These are phyloP conservation scores for Venturia carpophila DNA, from an alignment of 2,329 filamentous ascomycete species.

Conservation along the genomic window DNA sequence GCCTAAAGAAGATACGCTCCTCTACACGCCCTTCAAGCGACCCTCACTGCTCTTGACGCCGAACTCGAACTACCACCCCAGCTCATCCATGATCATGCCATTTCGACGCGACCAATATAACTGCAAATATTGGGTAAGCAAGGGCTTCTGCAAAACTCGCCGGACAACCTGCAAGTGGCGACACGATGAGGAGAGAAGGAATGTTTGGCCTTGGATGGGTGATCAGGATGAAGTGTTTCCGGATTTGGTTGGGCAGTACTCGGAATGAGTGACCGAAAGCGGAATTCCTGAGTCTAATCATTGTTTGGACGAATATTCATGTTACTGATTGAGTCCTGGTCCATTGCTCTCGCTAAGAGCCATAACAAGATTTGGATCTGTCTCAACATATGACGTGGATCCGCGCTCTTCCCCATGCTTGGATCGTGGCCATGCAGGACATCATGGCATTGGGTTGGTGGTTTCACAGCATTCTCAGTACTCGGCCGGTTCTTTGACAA, in stretches of 20 bases:
- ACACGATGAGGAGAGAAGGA: conserved; percentile 8
- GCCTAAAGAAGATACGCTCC: not conserved
- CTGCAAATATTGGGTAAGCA: conserved; percentile 4
- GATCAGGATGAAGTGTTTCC: conserved; percentile 9
- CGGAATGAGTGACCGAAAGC: not conserved
- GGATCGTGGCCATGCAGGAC: not conserved
- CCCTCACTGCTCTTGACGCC: not conserved
- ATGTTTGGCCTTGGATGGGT: conserved; percentile 5
- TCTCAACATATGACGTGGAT: not conserved
- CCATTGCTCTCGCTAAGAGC: too few relatives aligned
- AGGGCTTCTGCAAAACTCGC: not conserved
- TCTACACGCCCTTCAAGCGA: not conserved
- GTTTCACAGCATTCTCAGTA: not conserved
- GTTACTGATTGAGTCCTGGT: not conserved
- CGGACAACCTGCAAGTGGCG: not conserved
- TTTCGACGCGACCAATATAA: not conserved
- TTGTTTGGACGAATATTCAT: not conserved
- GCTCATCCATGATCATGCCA: not conserved
- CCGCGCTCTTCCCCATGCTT: not conserved
- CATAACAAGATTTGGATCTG: not conserved
- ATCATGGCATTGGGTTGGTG: not conserved
- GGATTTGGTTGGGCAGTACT: conserved; percentile 1
- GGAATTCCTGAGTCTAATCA: not conserved
- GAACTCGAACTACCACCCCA: not conserved
- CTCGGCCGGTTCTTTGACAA: not conserved